Percentiles rank a stretch among this genome's conserved stretches.
Evolutionary conservation across 768 basidiomycete species (phyloP).

Genomic region (Rhodocollybia butyracea): DNA sequence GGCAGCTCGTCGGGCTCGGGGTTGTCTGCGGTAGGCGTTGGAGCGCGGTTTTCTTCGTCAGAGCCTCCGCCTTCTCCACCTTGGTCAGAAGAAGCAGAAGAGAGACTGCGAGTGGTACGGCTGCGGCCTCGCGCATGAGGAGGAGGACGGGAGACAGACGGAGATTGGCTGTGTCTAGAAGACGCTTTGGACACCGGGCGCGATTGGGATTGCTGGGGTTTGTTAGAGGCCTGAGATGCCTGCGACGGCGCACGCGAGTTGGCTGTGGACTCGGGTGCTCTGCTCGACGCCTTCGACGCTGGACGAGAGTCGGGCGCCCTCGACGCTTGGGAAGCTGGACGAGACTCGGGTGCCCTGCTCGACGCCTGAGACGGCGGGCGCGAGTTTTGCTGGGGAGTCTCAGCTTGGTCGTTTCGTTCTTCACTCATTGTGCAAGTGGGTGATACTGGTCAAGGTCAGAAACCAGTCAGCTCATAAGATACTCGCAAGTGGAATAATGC

Average conservation of each 20-base stretch:
- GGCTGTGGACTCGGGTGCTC: too few species aligned
- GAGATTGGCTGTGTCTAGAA: not conserved
- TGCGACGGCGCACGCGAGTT: too few species aligned
- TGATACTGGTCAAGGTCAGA: too few species aligned
- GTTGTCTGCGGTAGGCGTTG: not conserved
- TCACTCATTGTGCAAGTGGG: too few species aligned
- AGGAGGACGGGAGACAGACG: not conserved
- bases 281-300: not conserved
- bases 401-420: too few species aligned
- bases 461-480: too few species aligned
- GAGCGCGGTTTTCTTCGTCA: not conserved
- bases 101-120: not conserved
- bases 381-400: too few species aligned
- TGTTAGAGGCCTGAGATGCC: not conserved
- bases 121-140: not conserved
- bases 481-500: too few species aligned
- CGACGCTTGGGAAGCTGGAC: not conserved
- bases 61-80: too few species aligned
- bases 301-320: not conserved
- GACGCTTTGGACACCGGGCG: not conserved
- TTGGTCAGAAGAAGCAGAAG: not conserved
- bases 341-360: too few species aligned
- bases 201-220: too few species aligned
- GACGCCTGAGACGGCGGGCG: too few species aligned
- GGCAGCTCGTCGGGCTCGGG: not conserved